Percentiles rank a stretch among this genome's conserved stretches.
Conservation (phyloP, 441 rosid species). For the Pelargonium myrrhifolium region DNA sequence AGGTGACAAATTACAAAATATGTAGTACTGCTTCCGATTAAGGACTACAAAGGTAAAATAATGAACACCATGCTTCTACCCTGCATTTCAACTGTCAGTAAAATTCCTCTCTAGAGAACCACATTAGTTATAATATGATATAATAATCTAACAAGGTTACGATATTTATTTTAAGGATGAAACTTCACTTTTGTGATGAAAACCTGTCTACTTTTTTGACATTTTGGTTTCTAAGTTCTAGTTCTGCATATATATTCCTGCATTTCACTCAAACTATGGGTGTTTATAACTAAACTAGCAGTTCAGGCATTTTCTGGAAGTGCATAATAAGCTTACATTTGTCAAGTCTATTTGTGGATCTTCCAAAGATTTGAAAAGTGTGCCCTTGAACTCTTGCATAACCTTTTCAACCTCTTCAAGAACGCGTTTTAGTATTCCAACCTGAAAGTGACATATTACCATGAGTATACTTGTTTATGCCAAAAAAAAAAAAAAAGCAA, state of each 20-base stretch:
- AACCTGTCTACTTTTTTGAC: neutral
- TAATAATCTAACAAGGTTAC: no score
- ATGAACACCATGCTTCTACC: no score
- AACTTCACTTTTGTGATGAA: neutral
- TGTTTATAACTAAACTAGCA: neutral
- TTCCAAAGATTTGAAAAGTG: constrained; percentile 90
- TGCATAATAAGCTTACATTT: constrained; percentile 45
- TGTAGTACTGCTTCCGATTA: no score
- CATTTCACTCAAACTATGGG: neutral
- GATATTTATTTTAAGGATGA: no score
- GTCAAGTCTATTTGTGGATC: constrained; percentile 89
- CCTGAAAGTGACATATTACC: constrained; percentile 44
- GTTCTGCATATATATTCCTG: neutral
- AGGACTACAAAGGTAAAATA: no score
- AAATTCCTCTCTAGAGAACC: no score
- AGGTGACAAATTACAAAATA: no score
- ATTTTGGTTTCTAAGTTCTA: neutral
- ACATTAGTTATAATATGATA: no score
- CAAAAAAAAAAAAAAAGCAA: constrained; percentile 13
- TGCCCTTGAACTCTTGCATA: constrained; percentile 91
- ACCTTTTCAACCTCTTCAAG: constrained; percentile 98
- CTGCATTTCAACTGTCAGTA: no score
- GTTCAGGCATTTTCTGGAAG: neutral
- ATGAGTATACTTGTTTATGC: constrained; percentile 8
- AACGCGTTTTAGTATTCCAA: constrained; percentile 85